Evolutionary conservation across 805 yeast genomes (phyloP), one percentile per base, ranked within the genome.

Genomic region (Pichia cabralensis): DNA sequence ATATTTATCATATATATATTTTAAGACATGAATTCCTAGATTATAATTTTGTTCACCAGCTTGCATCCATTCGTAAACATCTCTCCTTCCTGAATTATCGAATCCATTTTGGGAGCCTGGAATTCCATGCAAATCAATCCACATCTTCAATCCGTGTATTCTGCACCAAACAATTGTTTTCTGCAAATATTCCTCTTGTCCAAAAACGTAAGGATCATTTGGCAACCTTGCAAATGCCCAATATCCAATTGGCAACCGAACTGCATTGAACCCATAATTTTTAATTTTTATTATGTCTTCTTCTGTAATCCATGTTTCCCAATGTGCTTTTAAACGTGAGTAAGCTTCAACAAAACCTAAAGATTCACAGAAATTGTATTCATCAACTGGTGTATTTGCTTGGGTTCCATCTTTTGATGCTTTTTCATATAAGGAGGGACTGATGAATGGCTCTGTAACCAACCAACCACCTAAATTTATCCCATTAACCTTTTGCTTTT

Each of bases 91-190:
- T 7, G 84, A 75, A 47, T 82, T 83, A 49, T 82, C 89, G 61
- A 82, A 82, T 11, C 94, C 94, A 53, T 83, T 83, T 50, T 83
- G 94, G 2, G 88, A 77, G 1, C 89, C 92, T 6, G 94, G 92
- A 9, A 69, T 77, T 11, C 92, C 86, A 47, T 83, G 94, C 35
- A 83, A 56, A 49, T 83, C 94, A 33, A 83, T 58, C 78, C 82
- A 75, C 4, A 76, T 80, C 39, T 79, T 70, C 41, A 83, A 58
- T 12, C 66, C 76, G 45, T 76, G 55, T 26, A 62, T 61, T 16
- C 69, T 55, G 14, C 80, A 74, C 94, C 94, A 83, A 30, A 61
- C 69, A 25, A 83, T 58, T 1, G 84, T 82, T 38, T 69, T 56
- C 30, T 78, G 73, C 39, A 83, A 56, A 48, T 79, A 81, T 8